Evolutionary conservation across 257 asterid genomes (phyloP).

Genomic region (Jacaranda copaia): DNA sequence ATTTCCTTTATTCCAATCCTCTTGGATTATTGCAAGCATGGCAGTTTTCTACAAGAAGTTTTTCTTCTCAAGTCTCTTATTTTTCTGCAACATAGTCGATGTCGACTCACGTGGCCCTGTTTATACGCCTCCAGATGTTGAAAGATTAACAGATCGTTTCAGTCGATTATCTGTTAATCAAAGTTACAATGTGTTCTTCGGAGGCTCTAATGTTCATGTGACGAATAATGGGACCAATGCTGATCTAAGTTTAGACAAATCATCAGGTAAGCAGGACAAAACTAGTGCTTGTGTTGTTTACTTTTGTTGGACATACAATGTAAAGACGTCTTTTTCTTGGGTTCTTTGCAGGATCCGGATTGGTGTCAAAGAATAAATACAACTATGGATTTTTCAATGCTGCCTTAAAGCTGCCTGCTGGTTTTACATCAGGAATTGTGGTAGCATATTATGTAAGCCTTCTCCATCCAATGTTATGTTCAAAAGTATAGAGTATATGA

Average conservation of each 20-base stretch:
- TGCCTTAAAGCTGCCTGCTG: constrained; percentile 81
- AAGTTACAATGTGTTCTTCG: constrained; percentile 59
- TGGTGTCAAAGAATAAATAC: constrained; percentile 70
- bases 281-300: neutral
- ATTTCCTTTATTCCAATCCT: constrained; percentile 29
- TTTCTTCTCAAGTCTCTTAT: constrained; percentile 28
- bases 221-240: constrained; percentile 62
- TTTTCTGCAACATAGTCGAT: constrained; percentile 35
- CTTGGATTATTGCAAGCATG: constrained; percentile 37
- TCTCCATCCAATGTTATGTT: neutral
- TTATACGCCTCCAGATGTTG: constrained; percentile 74
- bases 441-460: constrained; percentile 79
- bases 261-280: constrained; percentile 54
- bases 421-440: constrained; percentile 88
- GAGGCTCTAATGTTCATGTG: constrained; percentile 59
- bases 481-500: neutral
- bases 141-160: constrained; percentile 56
- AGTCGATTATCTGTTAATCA: constrained; percentile 50
- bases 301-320: neutral
- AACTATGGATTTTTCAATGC: constrained; percentile 83
- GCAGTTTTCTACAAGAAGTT: constrained; percentile 36
- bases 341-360: constrained; percentile 66
- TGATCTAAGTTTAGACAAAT: constrained; percentile 70
- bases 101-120: constrained; percentile 63
- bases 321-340: neutral